phyloP scores from a whole-genome alignment of 2,329 filamentous ascomycete species.

The Colletotrichum limetticola region DNA sequence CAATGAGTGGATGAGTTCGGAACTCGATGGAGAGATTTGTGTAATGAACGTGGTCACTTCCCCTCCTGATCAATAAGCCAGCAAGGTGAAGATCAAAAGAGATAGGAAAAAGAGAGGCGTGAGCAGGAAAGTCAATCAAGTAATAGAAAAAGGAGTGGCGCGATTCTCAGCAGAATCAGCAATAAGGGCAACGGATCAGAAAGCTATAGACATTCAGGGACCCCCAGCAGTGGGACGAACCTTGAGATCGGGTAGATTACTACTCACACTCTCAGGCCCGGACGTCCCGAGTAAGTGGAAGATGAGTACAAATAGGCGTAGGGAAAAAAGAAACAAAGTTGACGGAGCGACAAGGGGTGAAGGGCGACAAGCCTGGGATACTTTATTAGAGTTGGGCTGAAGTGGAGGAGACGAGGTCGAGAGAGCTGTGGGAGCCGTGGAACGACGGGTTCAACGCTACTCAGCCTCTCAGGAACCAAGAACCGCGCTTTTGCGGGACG shows the following conservation, averaged over 20 bases:
- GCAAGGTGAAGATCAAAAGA: neutral
- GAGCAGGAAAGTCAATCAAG: neutral
- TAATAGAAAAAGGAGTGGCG: neutral
- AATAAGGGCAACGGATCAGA: neutral
- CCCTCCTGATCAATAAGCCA: neutral
- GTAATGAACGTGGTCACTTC: neutral
- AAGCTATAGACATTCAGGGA: slow-evolving; percentile 6
- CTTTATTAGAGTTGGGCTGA: neutral
- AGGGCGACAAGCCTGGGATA: neutral
- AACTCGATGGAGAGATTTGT: neutral
- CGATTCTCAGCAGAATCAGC: neutral
- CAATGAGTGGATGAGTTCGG: neutral
- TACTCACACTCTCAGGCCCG: neutral
- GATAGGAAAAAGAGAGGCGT: neutral
- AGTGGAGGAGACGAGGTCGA: neutral
- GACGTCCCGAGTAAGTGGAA: neutral
- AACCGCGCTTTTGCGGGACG: neutral
- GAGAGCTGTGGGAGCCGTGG: neutral
- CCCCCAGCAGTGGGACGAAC: neutral
- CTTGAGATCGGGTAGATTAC: neutral
- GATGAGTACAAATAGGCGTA: neutral
- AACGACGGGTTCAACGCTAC: neutral
- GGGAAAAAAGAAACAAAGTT: neutral
- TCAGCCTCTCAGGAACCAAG: neutral
- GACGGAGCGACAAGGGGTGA: neutral